Base-by-base conservation (phyloP, 306 rosid genomes). In the Arachis hypogaea region DNA sequence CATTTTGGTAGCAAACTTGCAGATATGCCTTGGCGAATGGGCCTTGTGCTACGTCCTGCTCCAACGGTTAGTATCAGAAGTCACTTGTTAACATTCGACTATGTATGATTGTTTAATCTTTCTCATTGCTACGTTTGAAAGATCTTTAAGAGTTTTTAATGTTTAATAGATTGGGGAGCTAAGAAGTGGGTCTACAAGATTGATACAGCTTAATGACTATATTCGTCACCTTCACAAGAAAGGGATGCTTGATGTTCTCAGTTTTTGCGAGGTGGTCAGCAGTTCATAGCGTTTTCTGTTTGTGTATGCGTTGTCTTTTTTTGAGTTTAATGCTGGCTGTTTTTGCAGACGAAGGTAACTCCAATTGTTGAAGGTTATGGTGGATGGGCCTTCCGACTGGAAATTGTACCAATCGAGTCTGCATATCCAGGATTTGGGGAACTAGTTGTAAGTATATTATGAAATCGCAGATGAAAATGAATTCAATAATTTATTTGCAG, bases 1-100 rank as follows among this genome's bases (percentile, higher is more conserved):
- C 99, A 94, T 82, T 94, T 92, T 64, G 99, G 99, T 71, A 94
- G 99, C 93, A 94, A 87, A 84, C 93, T 94, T 58, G 99, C 99
- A 59, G 99, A 94, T 73, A 88, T 91, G 94, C 99, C 99, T 62
- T 91, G 92, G 99, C 87, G 88, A 83, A 91, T 94, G 96, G 99
- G 99, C 62, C 69, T 91, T 68, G 93, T 94, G 38, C 86, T 94
- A 74, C 96, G 96, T 58, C 96, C 97, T 68, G 93, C 97, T 68
- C 97, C 93, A 30, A 81, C 90, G 41, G 99, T 94, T 63, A 94
- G 98, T 83, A 80, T 73, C 63, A 74, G 29, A 29, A 72, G 52
- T 74, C 66, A 49, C n/a, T 66, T 44, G n/a, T 59, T 54, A 57
- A 12, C 18, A 12, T 74, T 18, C 47, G 46, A 36, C 55, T 54